Conservation (phyloP, 2,329 filamentous ascomycete species). For the Neoascochyta sp. region DNA sequence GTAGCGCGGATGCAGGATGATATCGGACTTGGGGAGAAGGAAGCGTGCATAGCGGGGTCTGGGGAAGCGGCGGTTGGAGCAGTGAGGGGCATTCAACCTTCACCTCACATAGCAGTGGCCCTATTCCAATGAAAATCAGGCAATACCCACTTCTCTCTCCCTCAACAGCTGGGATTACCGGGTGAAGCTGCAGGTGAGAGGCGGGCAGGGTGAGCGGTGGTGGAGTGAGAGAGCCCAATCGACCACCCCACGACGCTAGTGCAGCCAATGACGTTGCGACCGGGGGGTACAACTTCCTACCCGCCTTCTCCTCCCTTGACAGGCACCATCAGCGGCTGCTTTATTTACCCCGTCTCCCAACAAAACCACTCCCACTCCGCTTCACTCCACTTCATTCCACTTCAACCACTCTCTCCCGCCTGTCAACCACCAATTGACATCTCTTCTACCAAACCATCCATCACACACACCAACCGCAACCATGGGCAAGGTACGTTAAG, state of each 20-base stretch:
- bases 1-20: too few relatives aligned
- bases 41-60: background rate
- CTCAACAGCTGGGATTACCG: slow-evolving; percentile 1
- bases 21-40: slow-evolving; percentile 1
- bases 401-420: slow-evolving; percentile 8
- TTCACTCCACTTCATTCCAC: slow-evolving; percentile 3
- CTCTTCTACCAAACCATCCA: slow-evolving; percentile 8
- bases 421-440: slow-evolving; percentile 19
- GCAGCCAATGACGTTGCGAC: slow-evolving; percentile 23
- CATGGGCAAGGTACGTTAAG: slow-evolving; percentile 31
- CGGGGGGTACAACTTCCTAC: slow-evolving; percentile 10
- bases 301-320: slow-evolving; percentile 20
- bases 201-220: slow-evolving; percentile 1
- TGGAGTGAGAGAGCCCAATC: slow-evolving; percentile 11
- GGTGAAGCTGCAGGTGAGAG: slow-evolving; percentile 6
- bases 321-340: slow-evolving; percentile 20
- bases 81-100: background rate
- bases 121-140: background rate
- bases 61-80: too few relatives aligned
- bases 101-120: too few relatives aligned
- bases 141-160: background rate
- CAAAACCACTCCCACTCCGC: slow-evolving; percentile 9
- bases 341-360: slow-evolving; percentile 24
- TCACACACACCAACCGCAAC: slow-evolving; percentile 14
- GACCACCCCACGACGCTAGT: slow-evolving; percentile 9